A percentile compares a stretch with the other conserved stretches of the same genome.
Conservation (phyloP, 176 grass and related monocot species). For the Aegilops umbellulata region DNA sequence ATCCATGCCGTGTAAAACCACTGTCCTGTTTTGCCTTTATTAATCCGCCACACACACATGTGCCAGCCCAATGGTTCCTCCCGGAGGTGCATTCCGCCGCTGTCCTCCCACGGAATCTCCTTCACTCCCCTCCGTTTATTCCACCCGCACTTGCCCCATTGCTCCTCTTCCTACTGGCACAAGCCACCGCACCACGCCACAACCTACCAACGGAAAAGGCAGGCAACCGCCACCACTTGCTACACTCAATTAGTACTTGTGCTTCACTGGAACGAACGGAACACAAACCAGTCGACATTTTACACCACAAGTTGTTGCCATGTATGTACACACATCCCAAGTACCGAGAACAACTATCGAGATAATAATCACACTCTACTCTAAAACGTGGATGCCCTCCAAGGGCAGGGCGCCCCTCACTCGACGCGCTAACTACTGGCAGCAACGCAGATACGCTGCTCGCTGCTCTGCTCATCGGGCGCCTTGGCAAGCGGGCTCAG, state of each 20-base stretch:
- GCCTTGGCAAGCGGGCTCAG: neutral
- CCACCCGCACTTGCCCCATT: neutral
- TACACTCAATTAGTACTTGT: neutral
- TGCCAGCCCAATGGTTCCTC: neutral
- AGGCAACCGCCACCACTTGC: neutral
- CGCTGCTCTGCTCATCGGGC: neutral
- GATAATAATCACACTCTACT: neutral
- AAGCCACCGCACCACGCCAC: no score
- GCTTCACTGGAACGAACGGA: neutral
- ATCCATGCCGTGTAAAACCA: neutral
- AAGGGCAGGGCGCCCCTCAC: neutral
- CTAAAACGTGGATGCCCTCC: neutral
- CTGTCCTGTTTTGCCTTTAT: no score
- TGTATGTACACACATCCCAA: constrained; percentile 17
- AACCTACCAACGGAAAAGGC: neutral
- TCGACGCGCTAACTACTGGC: neutral
- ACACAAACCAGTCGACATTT: neutral
- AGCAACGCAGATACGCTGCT: neutral
- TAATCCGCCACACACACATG: neutral
- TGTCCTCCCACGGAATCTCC: neutral
- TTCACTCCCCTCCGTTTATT: neutral
- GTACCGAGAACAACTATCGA: neutral
- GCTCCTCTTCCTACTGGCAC: neutral
- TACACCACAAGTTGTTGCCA: neutral
- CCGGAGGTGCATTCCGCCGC: neutral